Evolutionary conservation across 1,284 basidiomycete species (phyloP), one percentile per base, ranked within the genome.

Genomic region (Cutaneotrichosporon sp.): DNA sequence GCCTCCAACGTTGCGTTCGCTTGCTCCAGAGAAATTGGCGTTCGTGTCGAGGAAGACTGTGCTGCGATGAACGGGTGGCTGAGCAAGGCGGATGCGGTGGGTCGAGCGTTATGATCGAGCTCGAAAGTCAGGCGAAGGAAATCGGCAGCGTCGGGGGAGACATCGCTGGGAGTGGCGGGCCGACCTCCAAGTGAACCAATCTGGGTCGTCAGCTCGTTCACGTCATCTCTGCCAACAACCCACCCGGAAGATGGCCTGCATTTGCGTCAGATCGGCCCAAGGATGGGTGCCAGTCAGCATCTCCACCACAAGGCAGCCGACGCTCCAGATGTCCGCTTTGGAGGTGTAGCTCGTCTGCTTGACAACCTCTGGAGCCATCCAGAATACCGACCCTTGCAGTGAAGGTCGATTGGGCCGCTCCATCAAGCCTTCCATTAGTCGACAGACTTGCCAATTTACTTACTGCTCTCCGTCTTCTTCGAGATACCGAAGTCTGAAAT

Each of bases 281-380:
- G 97, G 97, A 77, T 97, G 95, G 69, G 94, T 89, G 4, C 95
- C 95, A 0, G 93, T 97, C 61, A 99, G 83, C 97, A 99, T 99
- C 79, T 99, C 97, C 20, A 99, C 93, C 16, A 98, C 90, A 53
- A 99, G 81, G 78, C 97, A 99, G 2, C 97, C 97, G 0, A 99
- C 88, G 72, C 91, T 93, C 97, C 97, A 99, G 56, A 99, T 97
- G 78, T 99, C 97, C 7, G 95, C 95, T 74, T 97, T 97, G 71
- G 85, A 86, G 6, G 95, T 97, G 76, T 98, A 95, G 16, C 70
- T 73, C 20, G 89, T 95, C 80, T 99, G 95, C 77, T 97, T 95
- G 63, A 99, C 95, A 16, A 97, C 94, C 76, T 99, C 97, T 0
- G 94, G 94, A 0, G 94, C 94, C 94, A 97, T 97, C 94, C 95